Evolutionary conservation across 371 early-diverging fungal genomes (phyloP).

Genomic region (Chytridiales sp.): DNA sequence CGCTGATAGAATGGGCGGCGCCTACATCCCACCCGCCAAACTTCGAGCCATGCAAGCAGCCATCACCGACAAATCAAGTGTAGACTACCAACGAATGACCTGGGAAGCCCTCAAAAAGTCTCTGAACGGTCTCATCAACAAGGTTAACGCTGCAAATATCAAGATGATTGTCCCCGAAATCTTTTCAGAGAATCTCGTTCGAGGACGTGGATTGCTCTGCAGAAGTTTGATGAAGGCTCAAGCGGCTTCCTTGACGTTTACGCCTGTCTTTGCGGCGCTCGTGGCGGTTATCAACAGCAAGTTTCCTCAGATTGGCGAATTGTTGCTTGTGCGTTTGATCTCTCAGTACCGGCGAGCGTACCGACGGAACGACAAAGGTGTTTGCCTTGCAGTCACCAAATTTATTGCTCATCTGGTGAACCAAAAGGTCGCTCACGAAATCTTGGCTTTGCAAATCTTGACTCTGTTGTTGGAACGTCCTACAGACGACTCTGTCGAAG

Average conservation of each 20-base stretch:
- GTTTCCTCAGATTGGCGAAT: constrained; percentile 86
- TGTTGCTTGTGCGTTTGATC: constrained; percentile 82
- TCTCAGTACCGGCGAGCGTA: constrained; percentile 90
- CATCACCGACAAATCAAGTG: constrained; percentile 68
- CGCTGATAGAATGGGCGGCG: constrained; percentile 57
- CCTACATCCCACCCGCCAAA: constrained; percentile 90
- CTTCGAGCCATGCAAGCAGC: constrained; percentile 80
- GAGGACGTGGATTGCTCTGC: constrained; percentile 90
- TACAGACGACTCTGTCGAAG: constrained; percentile 96
- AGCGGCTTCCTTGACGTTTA: constrained; percentile 82
- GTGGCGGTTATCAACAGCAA: constrained; percentile 92
- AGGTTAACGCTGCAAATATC: constrained; percentile 89
- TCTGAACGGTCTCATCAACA: constrained; percentile 94
- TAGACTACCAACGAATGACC: constrained; percentile 81
- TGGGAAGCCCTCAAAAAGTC: constrained; percentile 96
- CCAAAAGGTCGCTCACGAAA: constrained; percentile 86
- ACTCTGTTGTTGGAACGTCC: constrained; percentile 85
- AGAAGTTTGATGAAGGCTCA: constrained; percentile 92
- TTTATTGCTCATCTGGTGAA: constrained; percentile 94
- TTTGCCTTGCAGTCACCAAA: constrained; percentile 77
- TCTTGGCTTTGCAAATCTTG: constrained; percentile 85
- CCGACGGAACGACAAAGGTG: constrained; percentile 86
- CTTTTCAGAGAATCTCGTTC: constrained; percentile 87
- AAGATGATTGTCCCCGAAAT: constrained; percentile 88
- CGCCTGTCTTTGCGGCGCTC: constrained; percentile 89